A percentile compares a stretch with the other conserved stretches of the same genome.
Conservation (phyloP, 208 protist species). For the Leptomonas seymouri region DNA sequence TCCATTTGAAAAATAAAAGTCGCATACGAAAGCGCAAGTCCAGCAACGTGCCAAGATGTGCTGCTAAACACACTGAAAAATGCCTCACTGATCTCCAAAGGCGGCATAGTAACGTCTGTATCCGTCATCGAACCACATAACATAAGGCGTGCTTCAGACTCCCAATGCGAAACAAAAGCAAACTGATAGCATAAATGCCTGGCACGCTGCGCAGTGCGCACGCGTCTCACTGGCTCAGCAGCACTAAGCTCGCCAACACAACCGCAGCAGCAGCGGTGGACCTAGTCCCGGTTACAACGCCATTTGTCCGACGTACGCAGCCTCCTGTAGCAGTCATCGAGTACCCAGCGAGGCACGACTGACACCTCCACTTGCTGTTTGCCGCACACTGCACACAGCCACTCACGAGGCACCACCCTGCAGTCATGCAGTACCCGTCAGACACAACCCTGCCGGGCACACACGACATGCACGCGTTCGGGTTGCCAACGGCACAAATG, state of each 20-base stretch:
- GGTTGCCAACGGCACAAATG: slow-evolving; percentile 2
- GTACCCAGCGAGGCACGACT: slow-evolving; percentile 6
- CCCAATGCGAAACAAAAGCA: too few species aligned
- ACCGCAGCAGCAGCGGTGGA: background rate
- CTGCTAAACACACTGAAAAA: too few species aligned
- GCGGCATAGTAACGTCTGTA: too few species aligned
- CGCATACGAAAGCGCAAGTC: too few species aligned
- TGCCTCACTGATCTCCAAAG: too few species aligned
- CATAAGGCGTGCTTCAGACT: too few species aligned
- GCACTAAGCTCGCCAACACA: background rate
- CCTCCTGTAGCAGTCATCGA: background rate
- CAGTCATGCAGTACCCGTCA: slow-evolving; percentile 7
- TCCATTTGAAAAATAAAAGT: too few species aligned
- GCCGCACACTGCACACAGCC: slow-evolving; percentile 1
- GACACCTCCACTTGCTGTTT: slow-evolving; percentile 7
- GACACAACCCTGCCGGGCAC: slow-evolving; percentile 10
- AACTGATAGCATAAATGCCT: too few species aligned
- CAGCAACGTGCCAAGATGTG: too few species aligned
- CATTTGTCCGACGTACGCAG: background rate
- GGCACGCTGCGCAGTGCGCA: too few species aligned
- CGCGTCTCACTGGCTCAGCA: too few species aligned
- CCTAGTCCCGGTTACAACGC: background rate
- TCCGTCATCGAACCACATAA: too few species aligned
- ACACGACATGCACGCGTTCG: slow-evolving; percentile 10
- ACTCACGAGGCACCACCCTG: slow-evolving; percentile 4